Evolutionary conservation across 2,329 filamentous ascomycete species (phyloP).

Genomic region (Colletotrichum sp.): DNA sequence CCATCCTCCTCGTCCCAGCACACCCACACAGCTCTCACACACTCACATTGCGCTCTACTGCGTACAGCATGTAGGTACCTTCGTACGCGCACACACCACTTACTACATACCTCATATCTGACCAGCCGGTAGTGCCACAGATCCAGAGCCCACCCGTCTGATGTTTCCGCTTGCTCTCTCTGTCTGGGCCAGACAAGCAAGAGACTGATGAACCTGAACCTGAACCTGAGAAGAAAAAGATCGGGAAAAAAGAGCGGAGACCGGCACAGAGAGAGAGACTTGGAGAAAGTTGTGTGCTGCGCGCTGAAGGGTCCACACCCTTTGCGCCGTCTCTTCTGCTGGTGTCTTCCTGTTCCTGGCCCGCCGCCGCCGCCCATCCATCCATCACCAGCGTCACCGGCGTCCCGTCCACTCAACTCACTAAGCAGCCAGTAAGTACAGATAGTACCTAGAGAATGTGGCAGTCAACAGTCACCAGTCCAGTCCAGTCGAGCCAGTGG

Average conservation of each 20-base stretch:
- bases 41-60: background rate
- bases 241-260: slow-evolving; percentile 22
- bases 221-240: slow-evolving; percentile 37
- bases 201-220: background rate
- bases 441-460: background rate
- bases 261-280: background rate
- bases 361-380: slow-evolving; percentile 23
- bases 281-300: background rate
- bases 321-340: slow-evolving; percentile 31
- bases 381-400: background rate
- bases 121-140: background rate
- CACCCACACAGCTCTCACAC: slow-evolving; percentile 3
- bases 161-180: slow-evolving; percentile 44
- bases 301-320: slow-evolving; percentile 17
- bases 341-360: slow-evolving; percentile 33
- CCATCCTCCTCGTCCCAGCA: slow-evolving; percentile 29
- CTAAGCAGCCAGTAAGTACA: background rate
- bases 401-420: background rate
- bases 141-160: slow-evolving; percentile 32
- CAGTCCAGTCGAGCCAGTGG: background rate
- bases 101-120: background rate
- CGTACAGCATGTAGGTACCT: background rate
- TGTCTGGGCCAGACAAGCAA: slow-evolving; percentile 39
- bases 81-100: slow-evolving; percentile 1
- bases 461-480: background rate